These are phyloP conservation scores for Mortierella sp. DNA, from an alignment of 371 early-diverging fungal genomes.

Conservation along the genomic window DNA sequence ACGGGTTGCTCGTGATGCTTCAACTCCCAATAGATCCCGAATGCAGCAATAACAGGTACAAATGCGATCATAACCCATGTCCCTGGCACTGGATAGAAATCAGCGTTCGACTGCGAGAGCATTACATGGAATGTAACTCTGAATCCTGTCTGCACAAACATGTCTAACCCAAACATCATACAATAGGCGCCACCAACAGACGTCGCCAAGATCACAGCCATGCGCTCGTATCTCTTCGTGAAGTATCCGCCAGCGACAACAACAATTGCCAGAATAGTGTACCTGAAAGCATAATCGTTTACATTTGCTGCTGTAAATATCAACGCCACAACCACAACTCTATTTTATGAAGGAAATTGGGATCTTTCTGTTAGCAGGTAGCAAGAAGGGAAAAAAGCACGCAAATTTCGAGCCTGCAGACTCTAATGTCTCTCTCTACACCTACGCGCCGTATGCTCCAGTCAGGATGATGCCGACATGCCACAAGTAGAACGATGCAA, in stretches of 20 bases:
- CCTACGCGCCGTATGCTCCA: conserved; percentile 55
- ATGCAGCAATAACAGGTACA: conserved; percentile 39
- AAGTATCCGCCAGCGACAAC: conserved; percentile 37
- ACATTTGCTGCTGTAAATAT: conserved; percentile 42
- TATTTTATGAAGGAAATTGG: conserved; percentile 7
- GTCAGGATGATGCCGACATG: conserved; percentile 58
- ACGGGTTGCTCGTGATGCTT: conserved; percentile 49
- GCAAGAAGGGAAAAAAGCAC: not conserved
- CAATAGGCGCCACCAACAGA: conserved; percentile 69
- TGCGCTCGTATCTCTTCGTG: conserved; percentile 43
- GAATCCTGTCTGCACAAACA: conserved; percentile 69
- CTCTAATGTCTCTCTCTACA: not conserved
- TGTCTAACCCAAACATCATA: conserved; percentile 69
- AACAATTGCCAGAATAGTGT: conserved; percentile 30
- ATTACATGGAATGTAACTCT: conserved; percentile 50
- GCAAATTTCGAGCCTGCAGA: not conserved
- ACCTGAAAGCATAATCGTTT: conserved; percentile 32
- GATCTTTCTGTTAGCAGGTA: not conserved
- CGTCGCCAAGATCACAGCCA: conserved; percentile 53
- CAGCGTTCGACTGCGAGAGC: conserved; percentile 39
- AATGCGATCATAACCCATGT: conserved; percentile 54
- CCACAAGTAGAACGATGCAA: conserved; percentile 53
- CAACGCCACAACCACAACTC: conserved; percentile 42
- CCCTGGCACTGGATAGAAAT: conserved; percentile 34
- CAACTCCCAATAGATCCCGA: conserved; percentile 45